phyloP scores from a whole-genome alignment of 2,329 filamentous ascomycete genomes.

The Septoria linicola region DNA sequence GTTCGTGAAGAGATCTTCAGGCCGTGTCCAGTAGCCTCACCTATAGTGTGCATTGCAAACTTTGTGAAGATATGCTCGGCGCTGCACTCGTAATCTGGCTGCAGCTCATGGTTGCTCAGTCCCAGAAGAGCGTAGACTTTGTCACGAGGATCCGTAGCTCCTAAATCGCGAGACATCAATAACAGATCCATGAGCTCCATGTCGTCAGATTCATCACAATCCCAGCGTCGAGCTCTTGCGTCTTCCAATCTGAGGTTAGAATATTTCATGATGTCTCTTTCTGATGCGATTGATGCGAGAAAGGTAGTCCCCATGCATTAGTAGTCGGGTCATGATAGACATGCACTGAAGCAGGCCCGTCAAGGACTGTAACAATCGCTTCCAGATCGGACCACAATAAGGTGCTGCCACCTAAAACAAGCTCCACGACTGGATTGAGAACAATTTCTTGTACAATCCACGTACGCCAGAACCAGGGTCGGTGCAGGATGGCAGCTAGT shows the following conservation, averaged over 20 bases:
- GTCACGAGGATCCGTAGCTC: slow-evolving; percentile 31
- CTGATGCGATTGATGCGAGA: slow-evolving; percentile 36
- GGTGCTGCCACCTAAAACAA: slow-evolving; percentile 30
- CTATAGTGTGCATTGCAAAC: slow-evolving; percentile 33
- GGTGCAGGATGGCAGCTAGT: slow-evolving; percentile 28
- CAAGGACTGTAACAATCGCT: slow-evolving; percentile 28
- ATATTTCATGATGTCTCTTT: slow-evolving; percentile 31
- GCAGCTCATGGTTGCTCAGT: slow-evolving; percentile 31
- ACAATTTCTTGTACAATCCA: slow-evolving; percentile 38
- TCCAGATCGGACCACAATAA: slow-evolving; percentile 35
- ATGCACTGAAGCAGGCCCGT: slow-evolving; percentile 27
- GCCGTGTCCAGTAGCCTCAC: slow-evolving; percentile 25
- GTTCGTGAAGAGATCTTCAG: slow-evolving; percentile 13
- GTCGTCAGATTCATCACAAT: slow-evolving; percentile 15
- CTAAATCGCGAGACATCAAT: slow-evolving; percentile 33
- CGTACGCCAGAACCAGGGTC: slow-evolving; percentile 35
- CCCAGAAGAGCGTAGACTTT: slow-evolving; percentile 30
- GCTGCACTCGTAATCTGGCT: slow-evolving; percentile 30
- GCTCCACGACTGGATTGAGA: slow-evolving; percentile 33
- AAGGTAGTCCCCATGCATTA: slow-evolving; percentile 32
- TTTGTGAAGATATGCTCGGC: slow-evolving; percentile 33
- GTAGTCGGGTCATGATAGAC: slow-evolving; percentile 33
- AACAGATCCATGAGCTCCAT: slow-evolving; percentile 35
- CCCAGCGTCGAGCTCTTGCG: slow-evolving; percentile 8
- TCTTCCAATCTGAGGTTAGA: too few relatives aligned